A percentile compares a stretch with the other conserved stretches of the same genome.
These are phyloP conservation scores for Starmerella vaccinii DNA, from an alignment of 805 yeast genomes.

Conservation along the genomic window DNA sequence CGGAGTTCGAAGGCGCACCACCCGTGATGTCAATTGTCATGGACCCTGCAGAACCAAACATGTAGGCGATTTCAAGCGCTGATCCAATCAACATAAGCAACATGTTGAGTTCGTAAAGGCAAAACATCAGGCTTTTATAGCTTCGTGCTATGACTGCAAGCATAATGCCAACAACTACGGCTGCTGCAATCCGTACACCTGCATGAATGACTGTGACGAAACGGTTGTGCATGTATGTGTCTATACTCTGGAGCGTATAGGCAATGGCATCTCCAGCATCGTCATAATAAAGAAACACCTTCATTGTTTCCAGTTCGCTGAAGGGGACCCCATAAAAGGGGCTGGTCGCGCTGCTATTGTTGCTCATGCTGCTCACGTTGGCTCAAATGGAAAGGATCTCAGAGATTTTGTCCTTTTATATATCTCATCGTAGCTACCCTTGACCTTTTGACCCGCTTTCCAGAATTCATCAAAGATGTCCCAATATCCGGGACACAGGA, in stretches of 20 bases:
- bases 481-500: too few species aligned
- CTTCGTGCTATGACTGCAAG: slow-evolving; percentile 42
- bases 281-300: slow-evolving; percentile 6
- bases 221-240: slow-evolving; percentile 4
- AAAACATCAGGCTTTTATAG: slow-evolving; percentile 57
- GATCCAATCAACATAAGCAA: slow-evolving; percentile 49
- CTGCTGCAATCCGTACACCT: slow-evolving; percentile 52
- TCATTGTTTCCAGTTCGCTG: background rate
- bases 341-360: background rate
- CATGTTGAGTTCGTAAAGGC: slow-evolving; percentile 58
- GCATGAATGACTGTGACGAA: slow-evolving; percentile 13
- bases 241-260: slow-evolving; percentile 7
- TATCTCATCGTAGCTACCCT: background rate
- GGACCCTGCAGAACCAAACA: slow-evolving; percentile 32
- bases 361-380: background rate
- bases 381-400: background rate
- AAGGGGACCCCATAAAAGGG: slow-evolving; percentile 3
- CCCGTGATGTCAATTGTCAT: slow-evolving; percentile 39
- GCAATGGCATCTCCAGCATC: background rate
- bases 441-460: background rate
- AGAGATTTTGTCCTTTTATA: background rate
- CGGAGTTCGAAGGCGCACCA: slow-evolving; percentile 32
- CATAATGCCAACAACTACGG: slow-evolving; percentile 38
- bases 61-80: slow-evolving; percentile 45
- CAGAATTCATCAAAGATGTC: background rate